A percentile compares a stretch with the other conserved stretches of the same genome.
These are phyloP conservation scores for Cordia subcordata DNA, from an alignment of 257 asterid genomes.

Conservation along the genomic window DNA sequence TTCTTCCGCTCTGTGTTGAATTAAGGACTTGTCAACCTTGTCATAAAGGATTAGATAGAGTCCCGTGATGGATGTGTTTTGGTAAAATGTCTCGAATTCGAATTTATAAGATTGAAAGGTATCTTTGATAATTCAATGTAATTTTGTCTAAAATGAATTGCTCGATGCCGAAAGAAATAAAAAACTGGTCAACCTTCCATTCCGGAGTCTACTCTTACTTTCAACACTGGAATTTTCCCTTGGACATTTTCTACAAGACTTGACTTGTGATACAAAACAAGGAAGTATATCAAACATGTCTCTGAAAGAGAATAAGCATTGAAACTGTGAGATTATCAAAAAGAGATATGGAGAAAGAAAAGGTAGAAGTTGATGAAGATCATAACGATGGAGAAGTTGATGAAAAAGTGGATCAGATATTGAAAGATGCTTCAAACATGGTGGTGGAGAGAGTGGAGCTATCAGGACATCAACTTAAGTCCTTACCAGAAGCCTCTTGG, in stretches of 20 bases:
- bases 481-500: constrained; percentile 46
- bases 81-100: too few relatives aligned
- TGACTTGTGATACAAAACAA: neutral
- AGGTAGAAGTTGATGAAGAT: neutral
- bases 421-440: constrained; percentile 3
- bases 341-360: neutral
- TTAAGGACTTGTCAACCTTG: too few relatives aligned
- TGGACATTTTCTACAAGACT: neutral
- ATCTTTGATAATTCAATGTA: too few relatives aligned
- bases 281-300: neutral
- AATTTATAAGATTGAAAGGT: too few relatives aligned
- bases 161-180: too few relatives aligned
- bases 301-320: neutral
- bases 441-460: constrained; percentile 33
- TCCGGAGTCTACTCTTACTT: neutral
- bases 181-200: neutral
- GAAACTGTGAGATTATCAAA: too few relatives aligned
- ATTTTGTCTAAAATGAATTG: too few relatives aligned
- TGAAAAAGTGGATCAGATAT: constrained; percentile 2
- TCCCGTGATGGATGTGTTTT: too few relatives aligned
- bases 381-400: neutral
- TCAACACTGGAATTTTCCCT: neutral
- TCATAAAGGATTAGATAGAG: too few relatives aligned
- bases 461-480: constrained; percentile 42
- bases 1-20: too few relatives aligned